Evolutionary conservation across 192 early-diverging fungal species (phyloP).

Genomic region (Phlyctochytrium arcticum): DNA sequence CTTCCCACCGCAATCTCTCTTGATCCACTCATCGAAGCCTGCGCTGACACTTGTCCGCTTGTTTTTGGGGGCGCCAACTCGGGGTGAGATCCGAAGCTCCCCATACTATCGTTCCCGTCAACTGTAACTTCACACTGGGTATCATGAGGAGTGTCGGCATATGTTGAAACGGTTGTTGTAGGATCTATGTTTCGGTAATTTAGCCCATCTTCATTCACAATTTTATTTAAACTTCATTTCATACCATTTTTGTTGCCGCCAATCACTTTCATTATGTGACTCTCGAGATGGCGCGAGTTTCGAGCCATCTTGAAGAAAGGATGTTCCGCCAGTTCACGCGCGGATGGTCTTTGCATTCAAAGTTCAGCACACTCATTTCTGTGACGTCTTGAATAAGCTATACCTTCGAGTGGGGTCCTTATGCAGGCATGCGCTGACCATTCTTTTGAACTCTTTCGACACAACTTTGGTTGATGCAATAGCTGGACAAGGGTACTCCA

Average conservation of each 20-base stretch:
- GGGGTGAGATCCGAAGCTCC: too few species aligned
- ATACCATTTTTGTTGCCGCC: neutral
- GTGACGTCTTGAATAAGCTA: too few species aligned
- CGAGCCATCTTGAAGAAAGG: constrained; percentile 36
- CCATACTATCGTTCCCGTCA: neutral
- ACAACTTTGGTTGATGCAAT: constrained; percentile 35
- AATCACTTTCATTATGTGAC: constrained; percentile 8
- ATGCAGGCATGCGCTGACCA: constrained; percentile 35
- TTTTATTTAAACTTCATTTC: too few species aligned
- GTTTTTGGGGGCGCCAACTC: too few species aligned
- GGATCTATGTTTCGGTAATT: neutral
- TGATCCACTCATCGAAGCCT: too few species aligned
- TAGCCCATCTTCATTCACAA: too few species aligned
- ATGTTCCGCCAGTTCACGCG: constrained; percentile 31
- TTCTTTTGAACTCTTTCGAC: constrained; percentile 35
- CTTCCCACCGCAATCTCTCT: too few species aligned
- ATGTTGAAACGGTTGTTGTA: neutral
- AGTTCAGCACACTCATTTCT: too few species aligned
- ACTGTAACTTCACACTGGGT: neutral
- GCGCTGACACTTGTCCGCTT: too few species aligned
- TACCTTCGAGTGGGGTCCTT: constrained; percentile 41
- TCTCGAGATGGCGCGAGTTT: constrained; percentile 24
- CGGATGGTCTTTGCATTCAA: constrained; percentile 34
- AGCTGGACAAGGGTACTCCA: constrained; percentile 45
- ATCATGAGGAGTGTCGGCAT: neutral